phyloP scores from a whole-genome alignment of 192 early-diverging fungal species.

The Backusella psychrophila region DNA sequence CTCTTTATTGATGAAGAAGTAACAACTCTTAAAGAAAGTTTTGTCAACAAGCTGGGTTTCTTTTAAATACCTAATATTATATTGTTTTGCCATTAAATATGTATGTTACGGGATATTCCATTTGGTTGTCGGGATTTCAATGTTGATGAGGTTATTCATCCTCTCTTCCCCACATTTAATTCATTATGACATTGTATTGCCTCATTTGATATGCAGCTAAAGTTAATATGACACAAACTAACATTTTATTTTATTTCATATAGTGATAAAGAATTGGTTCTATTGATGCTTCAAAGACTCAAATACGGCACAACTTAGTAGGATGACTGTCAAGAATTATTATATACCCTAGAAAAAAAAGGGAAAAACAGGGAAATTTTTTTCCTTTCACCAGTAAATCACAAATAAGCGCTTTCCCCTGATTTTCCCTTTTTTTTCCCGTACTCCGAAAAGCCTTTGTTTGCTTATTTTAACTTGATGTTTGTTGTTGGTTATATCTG shows the following conservation, averaged over 20 bases:
- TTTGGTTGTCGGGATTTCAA: neutral
- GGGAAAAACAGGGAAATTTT: neutral
- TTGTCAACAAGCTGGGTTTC: neutral
- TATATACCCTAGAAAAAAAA: neutral
- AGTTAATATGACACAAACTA: neutral
- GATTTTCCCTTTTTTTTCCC: neutral
- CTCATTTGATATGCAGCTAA: neutral
- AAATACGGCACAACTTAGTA: neutral
- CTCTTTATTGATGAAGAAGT: neutral
- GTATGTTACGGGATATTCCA: neutral
- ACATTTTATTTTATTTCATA: neutral
- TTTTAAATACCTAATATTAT: neutral
- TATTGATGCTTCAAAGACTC: neutral
- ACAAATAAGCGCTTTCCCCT: neutral
- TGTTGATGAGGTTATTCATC: neutral
- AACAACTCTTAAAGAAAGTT: neutral
- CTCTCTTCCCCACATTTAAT: neutral
- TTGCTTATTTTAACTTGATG: neutral
- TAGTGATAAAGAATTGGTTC: neutral
- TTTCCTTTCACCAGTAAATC: neutral
- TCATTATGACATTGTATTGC: neutral
- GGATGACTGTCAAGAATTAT: neutral
- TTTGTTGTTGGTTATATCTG: neutral
- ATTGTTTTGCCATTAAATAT: neutral
- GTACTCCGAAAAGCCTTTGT: neutral